Conservation (phyloP, 352 stramenopile species). For the Aphanomyces invadans region DNA sequence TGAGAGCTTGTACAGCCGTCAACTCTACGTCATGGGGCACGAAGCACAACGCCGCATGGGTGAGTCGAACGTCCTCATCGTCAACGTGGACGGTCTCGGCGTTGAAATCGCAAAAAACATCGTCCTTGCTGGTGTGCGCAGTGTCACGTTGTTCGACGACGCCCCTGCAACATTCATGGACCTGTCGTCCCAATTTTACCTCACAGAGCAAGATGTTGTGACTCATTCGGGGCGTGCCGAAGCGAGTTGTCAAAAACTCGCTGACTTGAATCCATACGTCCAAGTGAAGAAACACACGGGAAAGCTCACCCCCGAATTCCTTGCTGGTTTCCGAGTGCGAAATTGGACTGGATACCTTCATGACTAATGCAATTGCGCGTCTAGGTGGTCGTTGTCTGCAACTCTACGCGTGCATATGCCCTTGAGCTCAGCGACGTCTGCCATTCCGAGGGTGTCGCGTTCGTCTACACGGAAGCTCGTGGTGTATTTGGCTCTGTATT, state of each 20-base stretch:
- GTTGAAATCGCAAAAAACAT: slow-evolving; percentile 99
- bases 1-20: slow-evolving; percentile 85
- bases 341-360: background rate
- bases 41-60: slow-evolving; percentile 97
- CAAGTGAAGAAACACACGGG: slow-evolving; percentile 59
- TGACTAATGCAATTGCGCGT: slow-evolving; percentile 19
- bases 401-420: slow-evolving; percentile 59
- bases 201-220: slow-evolving; percentile 83
- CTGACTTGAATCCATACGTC: slow-evolving; percentile 97
- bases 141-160: slow-evolving; percentile 93
- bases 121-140: slow-evolving; percentile 93
- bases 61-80: slow-evolving; percentile 89
- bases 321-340: slow-evolving; percentile 66
- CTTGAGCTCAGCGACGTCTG: slow-evolving; percentile 78
- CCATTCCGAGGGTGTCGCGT: slow-evolving; percentile 76
- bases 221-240: slow-evolving; percentile 60
- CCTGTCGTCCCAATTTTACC: slow-evolving; percentile 95
- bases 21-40: slow-evolving; percentile 99
- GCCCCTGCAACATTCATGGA: slow-evolving; percentile 73
- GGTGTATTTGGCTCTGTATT: slow-evolving; percentile 95
- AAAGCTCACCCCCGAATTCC: slow-evolving; percentile 58
- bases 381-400: slow-evolving; percentile 80
- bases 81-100: slow-evolving; percentile 92
- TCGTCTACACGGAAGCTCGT: slow-evolving; percentile 88
- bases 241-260: slow-evolving; percentile 82